Conservation (phyloP, 2,329 filamentous ascomycete genomes). For the Colletotrichum costaricense region DNA sequence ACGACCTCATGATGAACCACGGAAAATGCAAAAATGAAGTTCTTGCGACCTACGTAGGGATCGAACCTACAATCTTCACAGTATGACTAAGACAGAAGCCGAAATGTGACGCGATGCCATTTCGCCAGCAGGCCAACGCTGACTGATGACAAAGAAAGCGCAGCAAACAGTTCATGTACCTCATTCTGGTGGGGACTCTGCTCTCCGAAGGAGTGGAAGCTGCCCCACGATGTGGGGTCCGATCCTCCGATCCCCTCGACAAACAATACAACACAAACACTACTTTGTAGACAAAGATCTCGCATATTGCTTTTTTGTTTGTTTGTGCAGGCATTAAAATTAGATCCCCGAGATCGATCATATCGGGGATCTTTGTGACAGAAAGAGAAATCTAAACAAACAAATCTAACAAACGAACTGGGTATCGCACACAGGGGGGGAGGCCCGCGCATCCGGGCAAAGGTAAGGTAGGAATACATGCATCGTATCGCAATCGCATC, state of each 20-base stretch:
- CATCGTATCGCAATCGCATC: background rate
- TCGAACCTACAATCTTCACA: slow-evolving; percentile 37
- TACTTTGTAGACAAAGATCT: background rate
- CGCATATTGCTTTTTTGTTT: background rate
- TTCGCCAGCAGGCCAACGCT: slow-evolving; percentile 34
- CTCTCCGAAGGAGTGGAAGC: too few species aligned
- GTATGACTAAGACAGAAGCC: slow-evolving; percentile 26
- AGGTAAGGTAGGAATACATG: background rate
- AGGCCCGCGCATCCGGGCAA: background rate
- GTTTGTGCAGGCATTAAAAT: background rate
- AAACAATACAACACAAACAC: background rate
- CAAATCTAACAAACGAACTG: background rate
- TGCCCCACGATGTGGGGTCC: slow-evolving; percentile 14
- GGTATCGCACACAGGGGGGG: background rate
- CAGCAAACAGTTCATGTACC: background rate
- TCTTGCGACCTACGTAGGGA: slow-evolving; percentile 31
- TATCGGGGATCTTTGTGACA: background rate
- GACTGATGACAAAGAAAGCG: fast-evolving
- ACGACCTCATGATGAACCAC: background rate
- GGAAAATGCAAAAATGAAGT: background rate
- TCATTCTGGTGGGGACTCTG: background rate
- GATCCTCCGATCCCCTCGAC: background rate
- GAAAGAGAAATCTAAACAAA: too few species aligned
- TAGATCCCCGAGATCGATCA: background rate
- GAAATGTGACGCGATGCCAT: slow-evolving; percentile 37